Base-by-base conservation (phyloP, 371 early-diverging fungal genomes). In the Saksenaea vasiformis region DNA sequence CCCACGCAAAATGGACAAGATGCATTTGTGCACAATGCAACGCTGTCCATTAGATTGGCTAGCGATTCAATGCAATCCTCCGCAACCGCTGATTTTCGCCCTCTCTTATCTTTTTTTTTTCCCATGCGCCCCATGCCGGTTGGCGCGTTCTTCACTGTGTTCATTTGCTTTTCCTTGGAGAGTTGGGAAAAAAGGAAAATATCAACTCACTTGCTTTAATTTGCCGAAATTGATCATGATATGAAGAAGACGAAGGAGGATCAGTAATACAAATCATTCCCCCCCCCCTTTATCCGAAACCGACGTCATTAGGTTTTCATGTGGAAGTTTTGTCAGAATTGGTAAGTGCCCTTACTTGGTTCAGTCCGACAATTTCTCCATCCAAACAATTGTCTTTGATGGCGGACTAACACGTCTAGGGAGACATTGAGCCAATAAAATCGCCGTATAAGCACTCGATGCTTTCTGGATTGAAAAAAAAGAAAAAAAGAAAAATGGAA, bases 221-320 rank as follows among this genome's bases (percentile, higher is more conserved):
- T 47, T 47, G 51, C 51, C 51, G 51, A 47, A 47, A 47, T 47
- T 47, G 24, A 47, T 47, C 51, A 47, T 47, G 11, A 47, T 22
- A 17, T 22, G 51, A 11, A 47, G 7, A 10, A 47, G 19, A 39
- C 10, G 51, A 10, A 24, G 11, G 51, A 47, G 8, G 24, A 31
- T 31, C 31, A 17, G 51, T 10, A 22, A 19, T 22, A 10, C 51
- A 22, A n/a, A n/a, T n/a, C 10, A 22, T 22, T 47, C 22, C 22
- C 51, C 51, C 51, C 22, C 11, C 22, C 22, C 22, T 41, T 41
- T 41, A 41, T 41, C 43, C n/a, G 43, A 41, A 41, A 41, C n/a
- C 39, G n/a, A 39, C 15, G 15, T 39, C 39, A 39, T n/a, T 39
- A 31, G 31, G 31, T 31, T 31, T 31, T 31, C 31, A 31, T 31